Percentiles rank a stretch among this genome's conserved stretches.
Conservation (phyloP, 768 basidiomycete species). For the Mycena venus region DNA sequence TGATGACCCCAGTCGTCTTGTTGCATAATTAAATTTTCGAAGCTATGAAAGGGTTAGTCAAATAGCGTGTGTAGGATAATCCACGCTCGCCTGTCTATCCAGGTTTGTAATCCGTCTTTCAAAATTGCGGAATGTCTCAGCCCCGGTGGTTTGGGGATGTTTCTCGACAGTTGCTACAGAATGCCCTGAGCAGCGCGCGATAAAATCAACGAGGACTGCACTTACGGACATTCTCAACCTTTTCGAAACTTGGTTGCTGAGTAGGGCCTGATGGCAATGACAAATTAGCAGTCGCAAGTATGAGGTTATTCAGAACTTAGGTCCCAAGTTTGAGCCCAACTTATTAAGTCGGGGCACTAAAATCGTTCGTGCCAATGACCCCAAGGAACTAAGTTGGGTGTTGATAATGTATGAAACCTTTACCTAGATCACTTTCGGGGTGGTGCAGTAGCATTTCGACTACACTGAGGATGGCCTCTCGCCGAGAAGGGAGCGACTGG, state of each 20-base stretch:
- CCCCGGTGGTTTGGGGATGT: slow-evolving; percentile 75
- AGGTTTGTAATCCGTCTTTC: slow-evolving; percentile 47
- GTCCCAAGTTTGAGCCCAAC: too few relatives aligned
- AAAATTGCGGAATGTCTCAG: slow-evolving; percentile 74
- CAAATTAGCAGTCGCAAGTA: too few relatives aligned
- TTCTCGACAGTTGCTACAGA: slow-evolving; percentile 64
- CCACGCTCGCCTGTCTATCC: slow-evolving; percentile 17
- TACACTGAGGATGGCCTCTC: slow-evolving; percentile 63
- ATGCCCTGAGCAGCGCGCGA: neutral
- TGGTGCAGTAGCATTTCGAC: slow-evolving; percentile 64
- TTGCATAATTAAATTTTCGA: slow-evolving; percentile 81
- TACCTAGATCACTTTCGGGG: slow-evolving; percentile 49
- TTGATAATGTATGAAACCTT: neutral
- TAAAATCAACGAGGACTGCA: slow-evolving; percentile 35
- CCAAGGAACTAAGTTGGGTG: too few relatives aligned
- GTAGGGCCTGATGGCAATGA: slow-evolving; percentile 51
- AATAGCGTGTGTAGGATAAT: neutral
- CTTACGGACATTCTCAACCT: slow-evolving; percentile 77
- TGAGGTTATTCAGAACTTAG: too few relatives aligned
- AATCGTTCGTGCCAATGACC: too few relatives aligned
- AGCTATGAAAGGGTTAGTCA: slow-evolving; percentile 64
- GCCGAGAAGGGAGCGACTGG: slow-evolving; percentile 44
- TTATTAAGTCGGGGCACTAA: too few relatives aligned
- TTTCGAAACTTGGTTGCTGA: slow-evolving; percentile 67
- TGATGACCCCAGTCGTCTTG: slow-evolving; percentile 82